Base-by-base conservation (phyloP, 2,329 filamentous ascomycete genomes). In the Trichoderma citrinoviride region DNA sequence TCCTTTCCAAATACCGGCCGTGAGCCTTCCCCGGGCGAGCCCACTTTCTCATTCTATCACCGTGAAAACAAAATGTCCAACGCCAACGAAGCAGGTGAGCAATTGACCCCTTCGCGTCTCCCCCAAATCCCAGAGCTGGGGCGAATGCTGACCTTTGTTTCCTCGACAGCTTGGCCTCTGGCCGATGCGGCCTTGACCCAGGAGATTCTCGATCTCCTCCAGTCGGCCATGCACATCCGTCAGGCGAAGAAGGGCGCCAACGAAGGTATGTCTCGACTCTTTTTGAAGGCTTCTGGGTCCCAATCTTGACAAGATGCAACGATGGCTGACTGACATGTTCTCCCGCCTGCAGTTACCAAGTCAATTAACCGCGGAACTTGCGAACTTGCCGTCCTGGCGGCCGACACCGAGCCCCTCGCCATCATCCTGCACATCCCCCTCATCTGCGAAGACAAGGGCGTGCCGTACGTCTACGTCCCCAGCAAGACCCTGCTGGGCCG, bases 211-310 rank as follows among this genome's bases (percentile, higher is more conserved):
- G 90, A 96, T 72, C 84, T 93, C 64, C 84, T 93, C 68, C 91
- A 94, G 81, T 88, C 90, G 74, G 78, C 87, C 74, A 90, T 80
- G 83, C 86, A 75, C 66, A 68, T 73, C 74, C 85, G 88, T 58
- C 91, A 95, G 83, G 80, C 93, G 70, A 95, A 95, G 85, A 96
- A 95, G 84, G 91, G 92, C 68, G 91, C 91, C 76, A 94, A 93
- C 84, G 90, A 92, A 77, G 82, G 80, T 81, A 76, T 56, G 74
- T 64, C 40, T 19, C 3, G 23, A 27, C 15, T 7, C 68, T 44
- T 14, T 43, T n/a, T 10, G 4, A 19, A 3, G 7, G 5, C n/a
- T 8, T 19, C 21, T 7, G 4, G 7, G 19, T 29, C 37, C n/a
- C 17, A 25, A 21, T n/a, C 21, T 7, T 27, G 3, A 3, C n/a